Conservation (phyloP, 2,329 filamentous ascomycete species). For the Colletotrichum sublineola region DNA sequence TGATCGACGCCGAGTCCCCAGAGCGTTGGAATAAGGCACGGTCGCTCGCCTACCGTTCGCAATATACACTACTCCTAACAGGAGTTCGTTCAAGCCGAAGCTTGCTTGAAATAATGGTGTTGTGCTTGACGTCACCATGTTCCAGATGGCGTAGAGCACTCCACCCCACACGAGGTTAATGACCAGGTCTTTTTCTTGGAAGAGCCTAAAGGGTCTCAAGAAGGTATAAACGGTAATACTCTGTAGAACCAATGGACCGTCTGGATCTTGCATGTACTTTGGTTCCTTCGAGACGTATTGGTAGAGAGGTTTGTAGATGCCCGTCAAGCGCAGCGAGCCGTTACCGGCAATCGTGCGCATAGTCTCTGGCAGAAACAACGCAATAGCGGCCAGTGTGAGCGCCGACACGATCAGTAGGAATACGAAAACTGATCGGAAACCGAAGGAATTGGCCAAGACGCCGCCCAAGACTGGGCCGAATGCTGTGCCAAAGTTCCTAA, state of each 20-base stretch:
- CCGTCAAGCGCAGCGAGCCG: conserved; percentile 45
- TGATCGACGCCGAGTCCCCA: no score
- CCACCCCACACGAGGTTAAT: conserved; percentile 58
- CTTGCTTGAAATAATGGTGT: conserved; percentile 52
- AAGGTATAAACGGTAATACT: conserved; percentile 50
- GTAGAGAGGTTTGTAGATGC: conserved; percentile 48
- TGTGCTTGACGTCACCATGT: conserved; percentile 61
- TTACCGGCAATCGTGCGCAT: conserved; percentile 48
- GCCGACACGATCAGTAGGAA: conserved; percentile 32
- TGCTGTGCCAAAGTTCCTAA: conserved; percentile 49
- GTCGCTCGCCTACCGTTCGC: conserved; percentile 45
- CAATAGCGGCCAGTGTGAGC: conserved; percentile 42
- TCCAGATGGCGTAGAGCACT: conserved; percentile 56
- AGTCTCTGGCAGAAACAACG: conserved; percentile 49
- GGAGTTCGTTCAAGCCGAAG: conserved; percentile 45
- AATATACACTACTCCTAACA: conserved; percentile 47
- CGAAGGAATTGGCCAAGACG: conserved; percentile 44
- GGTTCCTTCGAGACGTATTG: conserved; percentile 41
- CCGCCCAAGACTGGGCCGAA: conserved; percentile 53
- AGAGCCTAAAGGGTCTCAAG: conserved; percentile 54
- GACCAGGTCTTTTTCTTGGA: conserved; percentile 59
- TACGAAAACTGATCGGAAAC: conserved; percentile 41
- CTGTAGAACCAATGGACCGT: conserved; percentile 43
- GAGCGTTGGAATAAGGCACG: neutral
- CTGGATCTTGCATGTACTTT: conserved; percentile 41